Evolutionary conservation across 2,329 filamentous ascomycete species (phyloP).

Genomic region (Davidsoniella eucalypti): DNA sequence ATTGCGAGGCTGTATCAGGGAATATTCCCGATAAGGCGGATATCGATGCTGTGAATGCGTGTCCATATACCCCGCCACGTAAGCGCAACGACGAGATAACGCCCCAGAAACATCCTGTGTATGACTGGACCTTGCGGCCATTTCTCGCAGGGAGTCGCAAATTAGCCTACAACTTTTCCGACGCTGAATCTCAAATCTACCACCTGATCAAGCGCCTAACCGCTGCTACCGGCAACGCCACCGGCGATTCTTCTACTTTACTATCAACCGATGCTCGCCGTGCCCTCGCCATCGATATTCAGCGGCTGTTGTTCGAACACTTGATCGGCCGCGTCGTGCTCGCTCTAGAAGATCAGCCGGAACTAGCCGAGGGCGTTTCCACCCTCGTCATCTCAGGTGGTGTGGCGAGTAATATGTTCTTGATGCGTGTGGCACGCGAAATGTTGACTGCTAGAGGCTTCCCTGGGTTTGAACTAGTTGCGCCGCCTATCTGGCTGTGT

Average conservation of each 20-base stretch:
- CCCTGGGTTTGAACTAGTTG: constrained; percentile 41
- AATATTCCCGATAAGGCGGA: background rate
- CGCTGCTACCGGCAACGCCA: constrained; percentile 24
- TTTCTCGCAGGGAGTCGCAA: constrained; percentile 43
- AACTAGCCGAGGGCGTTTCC: constrained; percentile 22
- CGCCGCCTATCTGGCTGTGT: constrained; percentile 63
- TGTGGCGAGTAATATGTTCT: constrained; percentile 70
- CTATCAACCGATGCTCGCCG: constrained; percentile 35
- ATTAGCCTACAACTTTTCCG: constrained; percentile 59
- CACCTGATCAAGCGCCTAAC: constrained; percentile 28
- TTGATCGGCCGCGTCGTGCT: constrained; percentile 56
- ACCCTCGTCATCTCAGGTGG: constrained; percentile 77
- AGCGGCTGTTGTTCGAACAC: constrained; percentile 79
- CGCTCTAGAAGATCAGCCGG: constrained; percentile 17
- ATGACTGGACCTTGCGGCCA: constrained; percentile 48
- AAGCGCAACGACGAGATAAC: constrained; percentile 41
- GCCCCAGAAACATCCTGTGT: constrained; percentile 22
- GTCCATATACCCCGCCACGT: constrained; percentile 39
- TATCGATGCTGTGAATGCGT: constrained; percentile 18
- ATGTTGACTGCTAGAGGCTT: constrained; percentile 52
- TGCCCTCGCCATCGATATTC: constrained; percentile 52
- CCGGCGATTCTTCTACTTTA: constrained; percentile 26
- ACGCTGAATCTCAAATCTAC: constrained; percentile 49
- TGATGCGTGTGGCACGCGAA: constrained; percentile 46
- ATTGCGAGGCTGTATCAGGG: no score